These are phyloP conservation scores for Hymenoscyphus fructigenus DNA, from an alignment of 2,329 filamentous ascomycete genomes.

Conservation along the genomic window DNA sequence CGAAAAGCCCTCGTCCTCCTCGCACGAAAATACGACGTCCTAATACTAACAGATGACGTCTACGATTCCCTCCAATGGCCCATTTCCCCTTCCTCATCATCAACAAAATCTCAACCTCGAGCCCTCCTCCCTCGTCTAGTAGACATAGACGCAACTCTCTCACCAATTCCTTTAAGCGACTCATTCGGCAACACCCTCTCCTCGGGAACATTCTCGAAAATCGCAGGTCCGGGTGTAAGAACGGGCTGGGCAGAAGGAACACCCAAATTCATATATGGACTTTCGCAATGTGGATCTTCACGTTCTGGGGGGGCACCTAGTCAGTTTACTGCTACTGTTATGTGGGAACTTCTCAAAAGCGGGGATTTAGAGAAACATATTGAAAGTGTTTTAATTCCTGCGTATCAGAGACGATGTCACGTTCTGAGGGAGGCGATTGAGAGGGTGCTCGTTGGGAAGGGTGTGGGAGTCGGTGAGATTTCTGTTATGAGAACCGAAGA, in stretches of 20 bases:
- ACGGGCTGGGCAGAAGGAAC: slow-evolving; percentile 87
- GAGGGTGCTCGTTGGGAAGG: slow-evolving; percentile 60
- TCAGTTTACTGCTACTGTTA: slow-evolving; percentile 53
- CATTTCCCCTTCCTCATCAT: slow-evolving; percentile 33
- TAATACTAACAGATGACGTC: slow-evolving; percentile 88
- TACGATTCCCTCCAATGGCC: slow-evolving; percentile 92
- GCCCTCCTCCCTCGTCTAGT: slow-evolving; percentile 66
- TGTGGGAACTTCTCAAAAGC: slow-evolving; percentile 48
- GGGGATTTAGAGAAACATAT: slow-evolving; percentile 49
- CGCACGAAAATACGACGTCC: slow-evolving; percentile 74
- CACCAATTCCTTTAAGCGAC: slow-evolving; percentile 51
- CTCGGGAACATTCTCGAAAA: slow-evolving; percentile 90
- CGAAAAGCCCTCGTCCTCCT: slow-evolving; percentile 70
- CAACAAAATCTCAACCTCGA: no score
- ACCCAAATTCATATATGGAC: slow-evolving; percentile 54
- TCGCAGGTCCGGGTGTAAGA: slow-evolving; percentile 75
- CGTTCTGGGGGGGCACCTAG: slow-evolving; percentile 57
- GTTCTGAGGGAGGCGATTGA: slow-evolving; percentile 59
- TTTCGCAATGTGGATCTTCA: slow-evolving; percentile 54
- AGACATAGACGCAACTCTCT: slow-evolving; percentile 72
- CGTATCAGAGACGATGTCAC: slow-evolving; percentile 46
- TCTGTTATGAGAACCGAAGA: slow-evolving; percentile 26
- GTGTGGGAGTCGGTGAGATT: slow-evolving; percentile 46
- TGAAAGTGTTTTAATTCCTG: slow-evolving; percentile 43
- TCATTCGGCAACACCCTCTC: slow-evolving; percentile 79